phyloP scores from a whole-genome alignment of 257 asterid species.

The Cynanchum wilfordii region DNA sequence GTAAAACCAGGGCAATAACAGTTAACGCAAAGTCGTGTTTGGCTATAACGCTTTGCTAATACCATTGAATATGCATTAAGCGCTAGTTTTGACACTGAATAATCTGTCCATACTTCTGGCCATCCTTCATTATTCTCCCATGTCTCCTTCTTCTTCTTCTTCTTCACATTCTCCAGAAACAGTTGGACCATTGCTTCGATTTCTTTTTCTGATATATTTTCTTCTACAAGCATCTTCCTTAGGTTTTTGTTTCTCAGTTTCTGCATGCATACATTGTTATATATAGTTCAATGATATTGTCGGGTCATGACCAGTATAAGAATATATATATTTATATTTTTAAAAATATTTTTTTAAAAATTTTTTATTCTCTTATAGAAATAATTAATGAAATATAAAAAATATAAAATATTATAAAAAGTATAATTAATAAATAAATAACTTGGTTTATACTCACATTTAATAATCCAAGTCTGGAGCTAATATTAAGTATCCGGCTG shows the following conservation, averaged over 20 bases:
- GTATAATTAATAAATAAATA: too few relatives aligned
- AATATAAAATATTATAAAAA: too few relatives aligned
- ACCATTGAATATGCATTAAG: constrained; percentile 57
- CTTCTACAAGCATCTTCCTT: constrained; percentile 40
- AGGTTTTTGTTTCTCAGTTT: constrained; percentile 47
- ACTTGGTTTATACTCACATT: constrained; percentile 32
- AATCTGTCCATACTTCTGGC: constrained; percentile 80
- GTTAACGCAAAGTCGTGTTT: constrained; percentile 40
- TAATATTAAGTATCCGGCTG: constrained; percentile 54
- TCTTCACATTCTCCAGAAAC: constrained; percentile 51
- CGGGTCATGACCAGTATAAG: too few relatives aligned
- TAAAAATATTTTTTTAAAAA: too few relatives aligned
- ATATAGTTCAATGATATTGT: too few relatives aligned
- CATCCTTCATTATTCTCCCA: constrained; percentile 59
- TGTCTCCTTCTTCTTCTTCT: constrained; percentile 30
- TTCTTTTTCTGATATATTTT: constrained; percentile 38
- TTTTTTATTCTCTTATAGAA: too few relatives aligned
- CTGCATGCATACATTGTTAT: too few relatives aligned
- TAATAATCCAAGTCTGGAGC: constrained; percentile 74
- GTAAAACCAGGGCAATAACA: constrained; percentile 84
- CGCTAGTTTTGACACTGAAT: constrained; percentile 72
- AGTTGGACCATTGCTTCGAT: constrained; percentile 40
- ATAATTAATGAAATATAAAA: too few relatives aligned
- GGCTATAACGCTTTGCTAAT: constrained; percentile 41
- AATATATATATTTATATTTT: too few relatives aligned